Conservation (phyloP, 2,329 filamentous ascomycete species). For the Magnaporthiopsis incrustans region DNA sequence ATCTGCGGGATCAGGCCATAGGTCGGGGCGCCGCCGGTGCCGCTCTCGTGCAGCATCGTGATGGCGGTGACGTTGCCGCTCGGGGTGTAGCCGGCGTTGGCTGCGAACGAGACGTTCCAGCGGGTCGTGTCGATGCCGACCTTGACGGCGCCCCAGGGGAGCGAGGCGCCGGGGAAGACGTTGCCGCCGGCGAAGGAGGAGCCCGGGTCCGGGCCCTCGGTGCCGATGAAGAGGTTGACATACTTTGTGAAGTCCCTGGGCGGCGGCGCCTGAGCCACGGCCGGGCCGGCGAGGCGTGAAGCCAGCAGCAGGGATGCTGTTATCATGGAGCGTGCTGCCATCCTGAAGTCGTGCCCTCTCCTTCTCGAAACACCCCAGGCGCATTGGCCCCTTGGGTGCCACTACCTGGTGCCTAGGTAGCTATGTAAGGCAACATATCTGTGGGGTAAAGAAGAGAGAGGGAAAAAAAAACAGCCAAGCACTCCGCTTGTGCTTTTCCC, state of each 20-base stretch:
- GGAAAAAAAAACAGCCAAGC: neutral
- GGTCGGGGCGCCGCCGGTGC: conserved; percentile 61
- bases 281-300: neutral
- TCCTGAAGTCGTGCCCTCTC: neutral
- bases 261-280: neutral
- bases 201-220: conserved; percentile 25
- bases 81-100: conserved; percentile 29
- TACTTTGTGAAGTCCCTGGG: neutral
- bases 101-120: conserved; percentile 16
- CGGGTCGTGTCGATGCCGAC: conserved; percentile 31
- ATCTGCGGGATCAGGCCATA: conserved; percentile 59
- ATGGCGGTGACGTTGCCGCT: conserved; percentile 49
- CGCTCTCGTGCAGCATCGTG: conserved; percentile 57
- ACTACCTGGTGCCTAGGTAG: no score
- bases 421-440: no score
- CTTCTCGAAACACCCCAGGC: neutral
- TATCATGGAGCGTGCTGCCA: neutral
- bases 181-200: conserved; percentile 35
- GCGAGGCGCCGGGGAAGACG: conserved; percentile 33
- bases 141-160: conserved; percentile 37
- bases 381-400: neutral
- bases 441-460: neutral
- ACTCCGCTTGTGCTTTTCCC: no score
- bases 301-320: neutral
- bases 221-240: neutral